Evolutionary conservation across 202 grass and related monocot species (phyloP), one percentile per base, ranked within the genome.

Genomic region (Zizania palustris): DNA sequence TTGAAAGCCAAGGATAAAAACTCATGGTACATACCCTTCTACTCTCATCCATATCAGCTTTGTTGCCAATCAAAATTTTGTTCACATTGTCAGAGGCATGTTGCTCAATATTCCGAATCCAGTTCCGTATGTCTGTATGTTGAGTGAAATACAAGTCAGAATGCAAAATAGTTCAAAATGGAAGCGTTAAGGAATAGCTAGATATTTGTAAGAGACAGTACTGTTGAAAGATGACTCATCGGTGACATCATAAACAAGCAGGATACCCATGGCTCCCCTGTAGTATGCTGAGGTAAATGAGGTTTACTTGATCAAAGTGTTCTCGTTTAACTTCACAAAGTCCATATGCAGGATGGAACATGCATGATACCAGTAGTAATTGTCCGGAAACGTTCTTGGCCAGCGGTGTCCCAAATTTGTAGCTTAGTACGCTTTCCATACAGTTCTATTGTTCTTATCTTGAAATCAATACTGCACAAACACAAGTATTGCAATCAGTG

Each of bases 21-120:
- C 63, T 63, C 11, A 7, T 19, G 56, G 16, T 40, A 20, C 39
- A 6, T 83, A 91, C 93, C 84, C 93, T 87, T 88, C 93, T 97
- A 73, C 93, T 97, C 82, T 97, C 93, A n/a, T 93, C 93, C 93
- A 97, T 97, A 77, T 97, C 90, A 44, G 93, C 93, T 87, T 97
- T 97, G 86, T 97, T 97, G 68, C 93, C 93, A 45, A 97, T 86
- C 64, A 97, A 82, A 59, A 97, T 93, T 80, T 97, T 97, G 82
- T 92, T 97, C 72, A 97, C 93, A 77, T 93, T 97, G 71, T 97
- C 91, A 82, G 91, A 97, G 75, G 91, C 93, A 77, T 97, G 93
- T 67, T 97, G 93, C 79, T 97, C 93, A 20, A 97, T 97, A 66
- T 97, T 97, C 83, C 91, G 76, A 74, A 97, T 97, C 93, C 93